Evolutionary conservation across 352 stramenopile species (phyloP), one percentile per base, ranked within the genome.

Genomic region (Phytophthora constricta): DNA sequence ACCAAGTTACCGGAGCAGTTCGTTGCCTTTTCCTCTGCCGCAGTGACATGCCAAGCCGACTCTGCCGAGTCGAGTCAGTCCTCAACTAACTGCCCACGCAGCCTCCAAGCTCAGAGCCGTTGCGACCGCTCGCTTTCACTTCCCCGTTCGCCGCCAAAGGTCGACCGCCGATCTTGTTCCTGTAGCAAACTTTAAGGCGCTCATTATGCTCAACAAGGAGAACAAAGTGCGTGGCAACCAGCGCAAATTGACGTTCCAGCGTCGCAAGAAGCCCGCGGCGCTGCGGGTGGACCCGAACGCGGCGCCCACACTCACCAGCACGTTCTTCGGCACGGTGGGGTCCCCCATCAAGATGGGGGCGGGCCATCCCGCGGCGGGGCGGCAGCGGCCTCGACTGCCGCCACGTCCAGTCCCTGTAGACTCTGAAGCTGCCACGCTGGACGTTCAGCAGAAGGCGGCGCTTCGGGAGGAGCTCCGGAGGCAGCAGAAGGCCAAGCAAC

Each of bases 321-420:
- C 70, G 13, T 92, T 92, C 66, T 92, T 92, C 56, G 84, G 81
- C 22, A 90, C 84, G 0, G 80, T 90, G 26, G 84, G 84, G 3
- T 90, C 79, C 33, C 84, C 84, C 23, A 90, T 92, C 49, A 89
- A 89, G 59, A 89, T 90, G 79, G 74, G 68, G 10, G 55, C 67
- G 11, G 59, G 60, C 25, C 70, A 67, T 42, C 51, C 56, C 22
- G 58, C 60, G 31, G 54, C 70, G 22, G 57, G 58, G 8, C 50
- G 51, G 19, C 58, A 56, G 11, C 51, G 19, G 1, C 54, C 59
- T 3, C 74, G 77, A 41, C 26, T 66, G 48, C 58, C 53, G 17
- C 59, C 50, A 2, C 60, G 53, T 20, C 62, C 34, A 26, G 5
- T 23, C 46, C 70, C 77, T 4, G 77, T 86, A 10, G 76, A 86